A percentile compares a stretch with the other conserved stretches of the same genome.
These are phyloP conservation scores for Isoetes taiwanensis DNA, from an alignment of 75 land plant species.

Conservation along the genomic window DNA sequence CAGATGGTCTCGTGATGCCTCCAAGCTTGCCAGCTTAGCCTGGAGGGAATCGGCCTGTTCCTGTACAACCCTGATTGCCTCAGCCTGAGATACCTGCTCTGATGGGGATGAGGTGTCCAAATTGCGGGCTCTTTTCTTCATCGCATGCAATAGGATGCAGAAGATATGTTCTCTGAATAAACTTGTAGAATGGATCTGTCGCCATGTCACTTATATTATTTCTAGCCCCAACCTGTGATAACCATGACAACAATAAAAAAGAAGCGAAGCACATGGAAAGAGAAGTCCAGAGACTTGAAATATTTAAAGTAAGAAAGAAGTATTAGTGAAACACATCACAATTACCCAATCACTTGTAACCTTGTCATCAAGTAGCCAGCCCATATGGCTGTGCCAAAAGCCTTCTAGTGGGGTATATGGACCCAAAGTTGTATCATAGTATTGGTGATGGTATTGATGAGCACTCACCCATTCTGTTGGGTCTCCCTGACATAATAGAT, in stretches of 20 bases:
- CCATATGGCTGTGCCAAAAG: constrained; percentile 76
- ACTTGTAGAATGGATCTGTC: constrained; percentile 55
- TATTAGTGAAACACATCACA: neutral
- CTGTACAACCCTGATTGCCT: too few species aligned
- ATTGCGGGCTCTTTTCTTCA: too few species aligned
- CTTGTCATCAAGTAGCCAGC: constrained; percentile 55
- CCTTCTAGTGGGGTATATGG: constrained; percentile 75
- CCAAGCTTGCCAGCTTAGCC: too few species aligned
- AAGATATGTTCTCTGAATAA: constrained; percentile 34
- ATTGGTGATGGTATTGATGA: constrained; percentile 72
- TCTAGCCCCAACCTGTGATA: constrained; percentile 37
- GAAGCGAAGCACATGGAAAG: neutral
- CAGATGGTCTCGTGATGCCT: too few species aligned
- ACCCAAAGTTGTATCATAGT: constrained; percentile 56
- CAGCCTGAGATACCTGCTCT: too few species aligned
- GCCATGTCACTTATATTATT: constrained; percentile 55
- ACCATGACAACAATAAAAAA: too few species aligned
- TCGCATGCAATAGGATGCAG: constrained; percentile 50
- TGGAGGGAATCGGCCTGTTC: too few species aligned
- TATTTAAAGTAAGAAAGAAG: neutral
- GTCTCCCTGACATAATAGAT: too few species aligned
- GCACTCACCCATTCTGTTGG: constrained; percentile 83
- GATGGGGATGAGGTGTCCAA: too few species aligned
- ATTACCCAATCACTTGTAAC: constrained; percentile 27
- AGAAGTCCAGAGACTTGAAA: too few species aligned